Conservation (phyloP, 371 early-diverging fungal genomes). For the Apophysomyces elegans region DNA sequence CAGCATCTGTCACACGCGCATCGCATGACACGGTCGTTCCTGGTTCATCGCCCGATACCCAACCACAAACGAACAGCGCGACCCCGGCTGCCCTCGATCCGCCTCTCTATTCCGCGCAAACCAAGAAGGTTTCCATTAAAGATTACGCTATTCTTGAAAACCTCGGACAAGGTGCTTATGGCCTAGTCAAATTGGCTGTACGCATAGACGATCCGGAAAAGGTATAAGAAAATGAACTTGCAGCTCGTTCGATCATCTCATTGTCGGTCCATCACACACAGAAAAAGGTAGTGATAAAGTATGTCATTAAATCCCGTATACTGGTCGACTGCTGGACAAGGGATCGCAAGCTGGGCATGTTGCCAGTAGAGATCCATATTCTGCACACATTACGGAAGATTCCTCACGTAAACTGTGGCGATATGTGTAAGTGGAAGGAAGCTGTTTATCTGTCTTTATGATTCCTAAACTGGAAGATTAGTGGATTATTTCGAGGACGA, state of each 20-base stretch:
- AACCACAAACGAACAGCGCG: neutral
- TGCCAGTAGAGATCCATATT: slow-evolving; percentile 76
- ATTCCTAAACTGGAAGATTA: slow-evolving; percentile 4
- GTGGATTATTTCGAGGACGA: slow-evolving; percentile 72
- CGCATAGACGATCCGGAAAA: slow-evolving; percentile 38
- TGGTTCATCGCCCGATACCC: slow-evolving; percentile 1
- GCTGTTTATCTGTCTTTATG: too few species aligned
- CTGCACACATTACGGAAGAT: slow-evolving; percentile 61
- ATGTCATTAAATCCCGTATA: slow-evolving; percentile 77
- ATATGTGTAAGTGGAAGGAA: slow-evolving; percentile 48
- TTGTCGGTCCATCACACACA: slow-evolving; percentile 16
- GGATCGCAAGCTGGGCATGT: slow-evolving; percentile 64
- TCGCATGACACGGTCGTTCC: slow-evolving; percentile 10
- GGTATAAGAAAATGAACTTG: slow-evolving; percentile 24
- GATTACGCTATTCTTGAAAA: slow-evolving; percentile 66
- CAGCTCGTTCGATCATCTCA: slow-evolving; percentile 7
- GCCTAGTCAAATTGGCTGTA: slow-evolving; percentile 65
- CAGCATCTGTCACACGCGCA: slow-evolving; percentile 18
- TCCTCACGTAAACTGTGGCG: slow-evolving; percentile 67
- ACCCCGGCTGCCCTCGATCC: slow-evolving; percentile 16
- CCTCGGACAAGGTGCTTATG: slow-evolving; percentile 79
- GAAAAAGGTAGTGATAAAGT: slow-evolving; percentile 74
- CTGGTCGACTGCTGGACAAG: slow-evolving; percentile 73
- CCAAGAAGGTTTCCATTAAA: slow-evolving; percentile 46
- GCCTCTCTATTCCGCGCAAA: slow-evolving; percentile 49